Base-by-base conservation (phyloP, 805 yeast genomes). In the Kregervanrija pseudodelftensis region DNA sequence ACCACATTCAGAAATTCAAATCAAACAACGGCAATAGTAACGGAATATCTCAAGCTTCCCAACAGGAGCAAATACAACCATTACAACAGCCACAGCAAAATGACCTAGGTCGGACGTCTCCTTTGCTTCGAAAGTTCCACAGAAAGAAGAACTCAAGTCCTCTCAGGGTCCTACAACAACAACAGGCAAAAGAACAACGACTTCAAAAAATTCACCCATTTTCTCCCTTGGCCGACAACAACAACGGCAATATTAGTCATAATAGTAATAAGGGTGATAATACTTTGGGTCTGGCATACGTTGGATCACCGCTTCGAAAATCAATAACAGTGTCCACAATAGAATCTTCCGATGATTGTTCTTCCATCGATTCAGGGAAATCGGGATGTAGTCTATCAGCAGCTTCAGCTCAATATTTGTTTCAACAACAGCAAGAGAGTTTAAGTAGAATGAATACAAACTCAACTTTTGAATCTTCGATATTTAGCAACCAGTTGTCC, bases 261-360 rank as follows among this genome's bases (percentile, higher is more conserved):
- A n/a, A 22, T 37, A 32, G 13, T 32, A 32, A 11, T 22, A 22
- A 22, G 28, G 8, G 8, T 7, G 28, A 22, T 7, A 22, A 36
- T 13, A 22, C 14, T 5, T n/a, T 44, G 9, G 37, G 35, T 12
- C 44, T 60, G 15, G 55, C 57, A n/a, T 62, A 64, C 45, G 65
- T 62, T n/a, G 51, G 59, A 8, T 63, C 68, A 4, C 68, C 68
- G 1, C 45, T 64, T 17, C 52, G 63, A 37, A 47, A 56, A 30
- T 52, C 62, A 11, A 45, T 58, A 11, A 53, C 61, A 2, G 49
- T 48, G 8, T 51, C 60, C 7, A 47, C 54, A 13, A 14, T 47
- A 3, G 57, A 49, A 42, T 49, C 53, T 42, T 32, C 57, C 37
- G 45, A 49, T 28, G 64, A 59, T 37, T 50, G 52, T 16, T 57